Evolutionary conservation across 352 stramenopile species (phyloP).

Genomic region (Phytopythium kandeliae): DNA sequence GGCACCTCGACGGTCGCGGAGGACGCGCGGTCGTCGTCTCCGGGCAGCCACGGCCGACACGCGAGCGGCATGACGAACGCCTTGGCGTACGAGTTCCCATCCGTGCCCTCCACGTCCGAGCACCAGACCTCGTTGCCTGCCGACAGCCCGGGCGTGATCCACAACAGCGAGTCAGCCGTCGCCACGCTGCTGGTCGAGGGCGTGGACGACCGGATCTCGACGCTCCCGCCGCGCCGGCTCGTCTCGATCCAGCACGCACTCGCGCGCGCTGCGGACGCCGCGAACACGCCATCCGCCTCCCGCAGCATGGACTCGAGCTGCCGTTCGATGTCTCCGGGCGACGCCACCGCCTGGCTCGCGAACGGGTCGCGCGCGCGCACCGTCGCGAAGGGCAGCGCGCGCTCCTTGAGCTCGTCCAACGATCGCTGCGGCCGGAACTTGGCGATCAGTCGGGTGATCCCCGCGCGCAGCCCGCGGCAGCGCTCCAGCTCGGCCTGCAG

Average conservation of each 20-base stretch:
- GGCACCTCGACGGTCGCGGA: not conserved
- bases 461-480: not conserved
- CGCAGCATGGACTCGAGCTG: not conserved
- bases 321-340: not conserved
- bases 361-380: not conserved
- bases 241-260: not conserved
- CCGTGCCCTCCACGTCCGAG: not conserved
- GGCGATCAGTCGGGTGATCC: not conserved
- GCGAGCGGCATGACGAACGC: not conserved
- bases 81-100: not conserved
- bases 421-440: not conserved
- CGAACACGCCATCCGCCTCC: not conserved
- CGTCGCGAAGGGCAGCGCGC: not conserved
- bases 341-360: too few relatives aligned
- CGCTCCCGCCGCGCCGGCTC: not conserved
- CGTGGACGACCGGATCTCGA: conserved; percentile 1
- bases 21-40: not conserved
- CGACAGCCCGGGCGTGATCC: not conserved
- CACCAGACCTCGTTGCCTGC: not conserved
- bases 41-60: not conserved
- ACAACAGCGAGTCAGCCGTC: not conserved
- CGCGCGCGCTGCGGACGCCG: not conserved
- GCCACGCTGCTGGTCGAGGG: not conserved
- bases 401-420: not conserved
- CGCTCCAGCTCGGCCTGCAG: not conserved